A percentile compares a stretch with the other conserved stretches of the same genome.
Evolutionary conservation across 305 asterid genomes (phyloP).

Genomic region (Fraxinus xanthoxyloides): DNA sequence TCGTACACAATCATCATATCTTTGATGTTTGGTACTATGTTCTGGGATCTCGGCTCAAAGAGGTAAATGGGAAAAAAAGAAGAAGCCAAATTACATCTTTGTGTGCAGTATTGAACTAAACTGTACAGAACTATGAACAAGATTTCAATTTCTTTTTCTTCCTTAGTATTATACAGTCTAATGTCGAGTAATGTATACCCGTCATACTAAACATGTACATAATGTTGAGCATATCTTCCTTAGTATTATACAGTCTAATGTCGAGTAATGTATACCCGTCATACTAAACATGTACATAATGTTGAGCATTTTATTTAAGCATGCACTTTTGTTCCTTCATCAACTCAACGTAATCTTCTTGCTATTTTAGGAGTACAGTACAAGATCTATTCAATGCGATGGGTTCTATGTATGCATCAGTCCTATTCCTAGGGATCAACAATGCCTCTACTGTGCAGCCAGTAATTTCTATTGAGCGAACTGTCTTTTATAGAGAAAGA

Average conservation of each 20-base stretch:
- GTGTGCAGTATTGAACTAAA: neutral
- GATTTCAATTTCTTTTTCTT: neutral
- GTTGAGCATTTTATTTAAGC: neutral
- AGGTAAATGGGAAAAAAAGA: conserved; percentile 1
- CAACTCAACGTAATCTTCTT: neutral
- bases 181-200: neutral
- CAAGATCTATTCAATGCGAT: conserved; percentile 33
- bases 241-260: neutral
- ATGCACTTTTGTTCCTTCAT: neutral
- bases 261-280: neutral
- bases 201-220: neutral
- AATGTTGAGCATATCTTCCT: neutral
- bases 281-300: neutral
- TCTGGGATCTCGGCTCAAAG: conserved; percentile 25
- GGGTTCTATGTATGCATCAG: conserved; percentile 43
- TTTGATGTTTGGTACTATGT: conserved; percentile 22
- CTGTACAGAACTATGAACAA: neutral
- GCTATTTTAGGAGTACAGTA: conserved; percentile 23
- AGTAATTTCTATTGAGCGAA: conserved; percentile 35
- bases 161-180: neutral
- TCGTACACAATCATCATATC: conserved; percentile 20
- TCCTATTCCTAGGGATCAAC: conserved; percentile 35
- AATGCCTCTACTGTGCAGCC: conserved; percentile 36
- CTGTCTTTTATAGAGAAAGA: conserved; percentile 45
- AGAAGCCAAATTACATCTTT: neutral